These are phyloP conservation scores for Cantharellus cinnabarinus DNA, from an alignment of 768 basidiomycete species.

Conservation along the genomic window DNA sequence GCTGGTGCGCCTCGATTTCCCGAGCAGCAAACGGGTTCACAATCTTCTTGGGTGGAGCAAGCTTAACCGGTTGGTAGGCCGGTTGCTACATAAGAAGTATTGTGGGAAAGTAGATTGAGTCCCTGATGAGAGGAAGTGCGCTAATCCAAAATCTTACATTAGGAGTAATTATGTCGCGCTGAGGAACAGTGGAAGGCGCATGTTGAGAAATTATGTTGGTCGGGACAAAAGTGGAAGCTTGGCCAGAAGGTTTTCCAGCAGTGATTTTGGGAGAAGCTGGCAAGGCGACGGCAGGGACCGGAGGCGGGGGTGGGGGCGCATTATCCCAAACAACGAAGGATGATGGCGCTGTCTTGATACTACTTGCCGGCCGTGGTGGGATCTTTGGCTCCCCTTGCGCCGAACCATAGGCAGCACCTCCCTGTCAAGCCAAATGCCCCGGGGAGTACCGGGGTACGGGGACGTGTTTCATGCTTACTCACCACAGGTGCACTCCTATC, in stretches of 20 bases:
- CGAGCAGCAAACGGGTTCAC: constrained; percentile 55
- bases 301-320: constrained; percentile 13
- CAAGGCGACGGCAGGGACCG: constrained; percentile 10
- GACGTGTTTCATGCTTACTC: too few relatives aligned
- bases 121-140: not conserved
- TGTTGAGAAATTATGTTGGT: not conserved
- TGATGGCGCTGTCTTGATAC: constrained; percentile 12
- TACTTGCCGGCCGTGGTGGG: constrained; percentile 25
- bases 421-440: constrained; percentile 19
- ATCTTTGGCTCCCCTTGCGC: constrained; percentile 16
- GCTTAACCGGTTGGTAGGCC: constrained; percentile 69
- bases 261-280: constrained; percentile 4
- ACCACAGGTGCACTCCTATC: too few relatives aligned
- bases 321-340: constrained; percentile 13
- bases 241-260: not conserved
- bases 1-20: constrained; percentile 22
- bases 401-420: constrained; percentile 14
- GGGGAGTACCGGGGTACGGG: constrained; percentile 1
- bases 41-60: constrained; percentile 72
- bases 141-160: constrained; percentile 23
- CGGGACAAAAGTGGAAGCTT: not conserved
- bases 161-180: constrained; percentile 68
- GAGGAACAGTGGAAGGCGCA: constrained; percentile 25
- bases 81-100: constrained; percentile 30
- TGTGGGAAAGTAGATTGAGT: not conserved